phyloP scores from a whole-genome alignment of 1,284 basidiomycete species.

The Chondrostereum purpureum region DNA sequence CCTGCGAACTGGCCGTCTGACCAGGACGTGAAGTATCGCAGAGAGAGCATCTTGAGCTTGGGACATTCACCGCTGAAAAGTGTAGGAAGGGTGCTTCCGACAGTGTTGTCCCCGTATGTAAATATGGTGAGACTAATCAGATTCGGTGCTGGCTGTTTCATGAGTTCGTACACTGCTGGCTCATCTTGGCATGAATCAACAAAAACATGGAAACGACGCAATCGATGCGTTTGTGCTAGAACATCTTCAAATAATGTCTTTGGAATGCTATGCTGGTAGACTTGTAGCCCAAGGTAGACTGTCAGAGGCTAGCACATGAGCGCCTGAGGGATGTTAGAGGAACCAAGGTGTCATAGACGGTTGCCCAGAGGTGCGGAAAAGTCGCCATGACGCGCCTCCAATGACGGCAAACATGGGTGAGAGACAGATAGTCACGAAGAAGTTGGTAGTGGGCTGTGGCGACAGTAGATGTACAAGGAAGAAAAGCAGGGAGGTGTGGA shows the following conservation, averaged over 20 bases:
- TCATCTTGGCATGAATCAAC: background rate
- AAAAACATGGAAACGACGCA: background rate
- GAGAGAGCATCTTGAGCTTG: background rate
- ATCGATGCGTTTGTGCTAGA: background rate
- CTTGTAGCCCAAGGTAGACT: background rate
- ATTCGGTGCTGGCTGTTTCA: slow-evolving; percentile 1
- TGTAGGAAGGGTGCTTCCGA: background rate
- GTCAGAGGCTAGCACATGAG: background rate
- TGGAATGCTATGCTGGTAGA: background rate
- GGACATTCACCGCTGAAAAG: slow-evolving; percentile 3
- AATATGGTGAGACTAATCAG: slow-evolving; percentile 2
- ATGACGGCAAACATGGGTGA: background rate
- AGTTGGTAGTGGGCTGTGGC: background rate
- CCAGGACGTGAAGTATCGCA: slow-evolving; percentile 5
- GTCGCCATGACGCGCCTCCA: background rate
- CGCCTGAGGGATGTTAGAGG: background rate
- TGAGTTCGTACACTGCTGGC: background rate
- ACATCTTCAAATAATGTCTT: background rate
- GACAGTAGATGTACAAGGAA: background rate
- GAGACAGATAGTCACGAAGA: background rate
- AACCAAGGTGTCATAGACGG: background rate
- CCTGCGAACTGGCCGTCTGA: background rate
- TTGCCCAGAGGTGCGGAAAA: background rate
- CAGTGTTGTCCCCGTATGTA: background rate
- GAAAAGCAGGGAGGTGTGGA: background rate